Evolutionary conservation across 2,329 filamentous ascomycete species (phyloP), one percentile per base, ranked within the genome.

Genomic region (Paraphoma sp.): DNA sequence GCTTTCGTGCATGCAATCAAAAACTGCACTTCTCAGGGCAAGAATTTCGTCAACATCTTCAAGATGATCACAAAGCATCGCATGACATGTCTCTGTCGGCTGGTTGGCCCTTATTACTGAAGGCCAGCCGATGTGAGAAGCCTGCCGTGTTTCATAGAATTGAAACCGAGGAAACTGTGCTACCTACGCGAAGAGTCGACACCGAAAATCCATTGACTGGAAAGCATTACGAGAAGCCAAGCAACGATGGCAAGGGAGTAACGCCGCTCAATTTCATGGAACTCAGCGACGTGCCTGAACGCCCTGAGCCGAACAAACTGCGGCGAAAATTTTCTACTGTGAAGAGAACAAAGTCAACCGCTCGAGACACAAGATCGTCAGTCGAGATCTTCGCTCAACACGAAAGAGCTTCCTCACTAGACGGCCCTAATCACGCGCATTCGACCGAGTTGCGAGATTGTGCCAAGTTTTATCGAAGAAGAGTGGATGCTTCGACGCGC

Each of bases 1-100:
- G 66, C 51, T 69, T 71, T 52, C 62, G 68, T 6, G 60, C 59
- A 38, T 71, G 68, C 50, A 66, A 62, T 33, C 68, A 71, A 38
- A 56, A 59, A 17, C 53, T 71, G 9, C 68, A 69, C 53, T 71
- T 69, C 49, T 71, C 68, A 1, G 65, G 60, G 0, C 68, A 71
- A 45, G 55, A 59, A 1, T 71, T 69, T 47, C 62, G 68, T 23
- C 68, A 69, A 43, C 68, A 71, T 47, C 62, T 71, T 2, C 65
- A 68, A 47, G 68, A 69, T 48, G 64, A 43, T 42, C 68, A 69
- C 51, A 65, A 54, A 45, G 53, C 54, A 5, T 65, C 59, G 33
- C 60, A 54, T 41, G 68, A 71, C 30, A 62, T 52, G 6, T 67
- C 63, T 0, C 52, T 71, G 17, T 67, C 63, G 30, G 68, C 66